A percentile compares a stretch with the other conserved stretches of the same genome.
Conservation (phyloP, 352 stramenopile species). For the Globisporangium iwayamae region DNA sequence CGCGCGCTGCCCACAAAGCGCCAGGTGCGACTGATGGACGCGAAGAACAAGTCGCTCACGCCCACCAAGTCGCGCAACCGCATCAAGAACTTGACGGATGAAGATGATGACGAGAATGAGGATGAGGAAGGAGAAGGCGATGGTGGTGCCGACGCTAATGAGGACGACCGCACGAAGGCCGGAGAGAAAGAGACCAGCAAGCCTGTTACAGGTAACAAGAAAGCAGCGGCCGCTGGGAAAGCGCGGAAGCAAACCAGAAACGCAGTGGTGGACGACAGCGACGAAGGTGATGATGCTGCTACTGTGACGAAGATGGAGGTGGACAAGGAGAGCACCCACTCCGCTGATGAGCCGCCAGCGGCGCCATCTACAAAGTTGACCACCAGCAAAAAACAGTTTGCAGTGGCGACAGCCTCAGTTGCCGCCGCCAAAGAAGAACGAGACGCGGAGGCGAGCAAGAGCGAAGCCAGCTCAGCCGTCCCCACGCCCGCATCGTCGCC, state of each 20-base stretch:
- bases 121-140: conserved; percentile 15
- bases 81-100: conserved; percentile 6
- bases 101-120: conserved; percentile 24
- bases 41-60: conserved; percentile 14
- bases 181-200: conserved; percentile 12
- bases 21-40: conserved; percentile 18
- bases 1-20: conserved; percentile 20
- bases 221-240: conserved; percentile 2
- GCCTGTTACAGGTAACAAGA: background rate
- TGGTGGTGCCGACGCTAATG: conserved; percentile 6
- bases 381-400: conserved; percentile 15
- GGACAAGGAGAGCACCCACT: conserved; percentile 8
- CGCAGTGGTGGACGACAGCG: conserved; percentile 18
- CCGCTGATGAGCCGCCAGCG: background rate
- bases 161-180: background rate
- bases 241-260: conserved; percentile 8
- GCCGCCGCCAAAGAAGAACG: conserved; percentile 12
- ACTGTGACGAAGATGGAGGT: conserved; percentile 18
- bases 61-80: conserved; percentile 19
- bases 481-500: conserved; percentile 35
- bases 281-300: background rate
- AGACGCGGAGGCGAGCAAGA: conserved; percentile 22
- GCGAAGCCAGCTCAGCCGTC: conserved; percentile 22
- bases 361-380: background rate
- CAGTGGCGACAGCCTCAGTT: background rate